A percentile compares a stretch with the other conserved stretches of the same genome.
These are phyloP conservation scores for Penicillium nordicum DNA, from an alignment of 2,329 filamentous ascomycete genomes.

Conservation along the genomic window DNA sequence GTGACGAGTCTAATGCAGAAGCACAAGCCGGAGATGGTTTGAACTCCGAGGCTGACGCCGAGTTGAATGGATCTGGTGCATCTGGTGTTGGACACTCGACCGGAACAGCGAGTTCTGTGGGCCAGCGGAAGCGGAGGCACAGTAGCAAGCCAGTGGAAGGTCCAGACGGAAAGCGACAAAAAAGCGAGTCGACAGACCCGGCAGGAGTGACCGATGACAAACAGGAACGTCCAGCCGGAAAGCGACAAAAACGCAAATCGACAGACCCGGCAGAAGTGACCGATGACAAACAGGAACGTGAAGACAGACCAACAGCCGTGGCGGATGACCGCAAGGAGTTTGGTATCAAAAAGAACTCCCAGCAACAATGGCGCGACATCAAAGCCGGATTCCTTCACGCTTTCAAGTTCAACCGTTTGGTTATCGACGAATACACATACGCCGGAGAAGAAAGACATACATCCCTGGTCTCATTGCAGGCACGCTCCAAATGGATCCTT, in stretches of 20 bases:
- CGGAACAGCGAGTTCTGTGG: neutral
- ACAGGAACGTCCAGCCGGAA: neutral
- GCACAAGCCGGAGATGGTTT: neutral
- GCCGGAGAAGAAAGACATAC: slow-evolving; percentile 43
- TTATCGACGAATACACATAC: slow-evolving; percentile 65
- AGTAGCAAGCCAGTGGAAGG: neutral
- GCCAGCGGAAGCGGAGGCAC: neutral
- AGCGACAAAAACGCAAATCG: neutral
- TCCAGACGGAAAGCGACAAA: neutral
- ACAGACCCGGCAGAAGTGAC: neutral
- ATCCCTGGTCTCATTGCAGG: slow-evolving; percentile 46
- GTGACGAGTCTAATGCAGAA: neutral
- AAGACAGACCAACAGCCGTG: neutral
- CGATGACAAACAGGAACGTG: slow-evolving; percentile 10
- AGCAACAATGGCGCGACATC: slow-evolving; percentile 25
- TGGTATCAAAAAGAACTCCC: slow-evolving; percentile 12
- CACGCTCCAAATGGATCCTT: slow-evolving; percentile 58
- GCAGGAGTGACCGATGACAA: neutral
- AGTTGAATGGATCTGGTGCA: neutral
- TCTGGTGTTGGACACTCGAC: neutral
- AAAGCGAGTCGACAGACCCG: neutral
- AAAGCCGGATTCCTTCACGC: slow-evolving; percentile 52
- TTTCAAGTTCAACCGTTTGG: slow-evolving; percentile 58
- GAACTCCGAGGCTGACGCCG: neutral
- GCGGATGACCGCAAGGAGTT: slow-evolving; percentile 25